A percentile compares a stretch with the other conserved stretches of the same genome.
These are phyloP conservation scores for Dissophora ornata DNA, from an alignment of 192 early-diverging fungal genomes.

Conservation along the genomic window DNA sequence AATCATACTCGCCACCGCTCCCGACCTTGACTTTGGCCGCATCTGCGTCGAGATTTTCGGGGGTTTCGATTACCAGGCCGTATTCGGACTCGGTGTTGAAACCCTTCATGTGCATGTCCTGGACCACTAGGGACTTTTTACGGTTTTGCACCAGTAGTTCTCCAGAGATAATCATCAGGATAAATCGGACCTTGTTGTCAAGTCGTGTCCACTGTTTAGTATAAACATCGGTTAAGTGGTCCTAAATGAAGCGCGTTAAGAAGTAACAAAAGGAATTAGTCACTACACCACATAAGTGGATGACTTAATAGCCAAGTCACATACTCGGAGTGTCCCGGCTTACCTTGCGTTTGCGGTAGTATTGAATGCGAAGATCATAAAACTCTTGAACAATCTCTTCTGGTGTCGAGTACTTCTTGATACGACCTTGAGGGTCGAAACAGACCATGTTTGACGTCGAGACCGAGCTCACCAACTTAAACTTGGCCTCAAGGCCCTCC, in stretches of 20 bases:
- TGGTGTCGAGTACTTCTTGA: conserved; percentile 81
- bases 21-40: conserved; percentile 30
- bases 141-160: conserved; percentile 86
- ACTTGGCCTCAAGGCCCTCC: conserved; percentile 85
- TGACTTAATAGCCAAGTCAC: too few species aligned
- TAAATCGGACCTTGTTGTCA: conserved; percentile 90
- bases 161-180: conserved; percentile 88
- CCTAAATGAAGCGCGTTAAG: conserved; percentile 50
- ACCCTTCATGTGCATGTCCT: conserved; percentile 74
- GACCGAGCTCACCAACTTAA: conserved; percentile 80
- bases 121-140: conserved; percentile 81
- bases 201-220: conserved; percentile 73
- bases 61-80: conserved; percentile 60
- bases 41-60: conserved; percentile 43
- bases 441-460: conserved; percentile 93
- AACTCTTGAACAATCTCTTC: conserved; percentile 91
- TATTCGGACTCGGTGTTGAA: conserved; percentile 72
- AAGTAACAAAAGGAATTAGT: too few species aligned
- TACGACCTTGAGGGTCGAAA: conserved; percentile 88
- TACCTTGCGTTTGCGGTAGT: conserved; percentile 92
- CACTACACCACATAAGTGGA: too few species aligned
- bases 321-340: too few species aligned
- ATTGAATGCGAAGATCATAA: conserved; percentile 83
- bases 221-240: conserved; percentile 69
- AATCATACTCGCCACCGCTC: conserved; percentile 75